Evolutionary conservation across 495 filamentous ascomycete genomes (phyloP).

Genomic region (Neurospora sp.): DNA sequence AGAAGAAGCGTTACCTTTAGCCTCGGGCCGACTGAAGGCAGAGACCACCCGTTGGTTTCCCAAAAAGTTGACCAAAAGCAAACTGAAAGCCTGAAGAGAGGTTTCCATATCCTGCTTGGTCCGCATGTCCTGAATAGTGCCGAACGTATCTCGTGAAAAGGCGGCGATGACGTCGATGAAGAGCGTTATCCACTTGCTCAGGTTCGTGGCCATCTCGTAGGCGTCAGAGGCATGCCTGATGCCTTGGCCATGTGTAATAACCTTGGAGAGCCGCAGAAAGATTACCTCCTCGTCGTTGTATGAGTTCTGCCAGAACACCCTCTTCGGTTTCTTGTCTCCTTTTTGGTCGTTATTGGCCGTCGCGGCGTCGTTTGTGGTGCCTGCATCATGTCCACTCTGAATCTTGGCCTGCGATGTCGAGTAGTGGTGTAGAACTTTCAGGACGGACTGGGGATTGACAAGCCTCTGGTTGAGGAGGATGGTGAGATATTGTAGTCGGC

Average conservation of each 20-base stretch:
- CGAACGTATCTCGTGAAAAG: slow-evolving; percentile 29
- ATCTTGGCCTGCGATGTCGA: slow-evolving; percentile 38
- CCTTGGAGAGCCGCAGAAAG: slow-evolving; percentile 42
- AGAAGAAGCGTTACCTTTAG: slow-evolving; percentile 31
- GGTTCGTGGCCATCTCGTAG: slow-evolving; percentile 22
- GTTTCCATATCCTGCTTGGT: slow-evolving; percentile 36
- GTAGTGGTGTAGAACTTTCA: slow-evolving; percentile 49
- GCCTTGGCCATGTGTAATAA: slow-evolving; percentile 27
- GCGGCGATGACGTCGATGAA: slow-evolving; percentile 30
- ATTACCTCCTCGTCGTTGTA: slow-evolving; percentile 39
- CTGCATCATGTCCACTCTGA: slow-evolving; percentile 2
- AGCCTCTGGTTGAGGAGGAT: slow-evolving; percentile 43
- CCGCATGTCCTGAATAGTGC: slow-evolving; percentile 28
- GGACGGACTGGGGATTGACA: slow-evolving; percentile 45
- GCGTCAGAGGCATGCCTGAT: slow-evolving; percentile 26
- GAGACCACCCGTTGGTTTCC: slow-evolving; percentile 40
- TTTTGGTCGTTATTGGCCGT: slow-evolving; percentile 5
- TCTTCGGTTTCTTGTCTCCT: slow-evolving; percentile 5
- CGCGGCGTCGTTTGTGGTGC: slow-evolving; percentile 11
- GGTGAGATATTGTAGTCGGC: slow-evolving; percentile 54
- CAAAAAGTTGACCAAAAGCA: slow-evolving; percentile 35
- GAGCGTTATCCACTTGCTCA: slow-evolving; percentile 35
- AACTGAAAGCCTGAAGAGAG: slow-evolving; percentile 44
- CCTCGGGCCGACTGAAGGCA: slow-evolving; percentile 30
- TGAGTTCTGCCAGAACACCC: slow-evolving; percentile 37